Conservation (phyloP, 1,139 yeast genomes). For the Hyphopichia wangnamkhiaoensis region DNA sequence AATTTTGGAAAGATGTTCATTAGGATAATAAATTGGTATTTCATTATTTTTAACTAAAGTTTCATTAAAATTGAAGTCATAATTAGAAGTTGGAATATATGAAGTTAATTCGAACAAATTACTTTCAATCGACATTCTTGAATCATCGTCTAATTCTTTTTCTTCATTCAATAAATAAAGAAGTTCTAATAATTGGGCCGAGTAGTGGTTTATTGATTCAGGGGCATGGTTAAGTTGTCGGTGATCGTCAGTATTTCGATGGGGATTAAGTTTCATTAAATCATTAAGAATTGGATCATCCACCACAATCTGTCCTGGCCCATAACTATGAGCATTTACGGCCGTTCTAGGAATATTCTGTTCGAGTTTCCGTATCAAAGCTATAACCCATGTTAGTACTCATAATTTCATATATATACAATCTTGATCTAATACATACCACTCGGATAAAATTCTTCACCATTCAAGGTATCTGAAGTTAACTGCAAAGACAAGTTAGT, state of each 20-base stretch:
- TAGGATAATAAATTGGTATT: slow-evolving; percentile 28
- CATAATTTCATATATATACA: too few species aligned
- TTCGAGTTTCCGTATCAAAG: slow-evolving; percentile 7
- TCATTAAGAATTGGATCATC: slow-evolving; percentile 33
- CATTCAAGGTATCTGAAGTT: slow-evolving; percentile 5
- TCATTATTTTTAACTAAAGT: slow-evolving; percentile 4
- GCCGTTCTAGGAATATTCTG: slow-evolving; percentile 14
- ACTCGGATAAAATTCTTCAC: slow-evolving; percentile 20
- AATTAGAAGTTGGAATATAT: slow-evolving; percentile 21
- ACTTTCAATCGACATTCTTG: slow-evolving; percentile 31
- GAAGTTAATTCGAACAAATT: slow-evolving; percentile 28
- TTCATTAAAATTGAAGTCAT: slow-evolving; percentile 4
- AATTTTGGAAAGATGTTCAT: slow-evolving; percentile 37
- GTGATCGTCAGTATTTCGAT: slow-evolving; percentile 16
- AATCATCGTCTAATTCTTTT: slow-evolving; percentile 27
- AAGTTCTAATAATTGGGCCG: slow-evolving; percentile 29
- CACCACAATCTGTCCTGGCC: slow-evolving; percentile 7
- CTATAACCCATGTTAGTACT: background rate
- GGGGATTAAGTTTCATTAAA: slow-evolving; percentile 35
- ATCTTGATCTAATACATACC: slow-evolving; percentile 16
- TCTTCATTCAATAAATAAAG: slow-evolving; percentile 31
- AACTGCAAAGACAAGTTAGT: slow-evolving; percentile 9
- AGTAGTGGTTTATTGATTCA: slow-evolving; percentile 24
- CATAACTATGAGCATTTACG: too few species aligned
- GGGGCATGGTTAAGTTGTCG: slow-evolving; percentile 6